These are phyloP conservation scores for Chytriomyces confervae DNA, from an alignment of 192 early-diverging fungal genomes.

Conservation along the genomic window DNA sequence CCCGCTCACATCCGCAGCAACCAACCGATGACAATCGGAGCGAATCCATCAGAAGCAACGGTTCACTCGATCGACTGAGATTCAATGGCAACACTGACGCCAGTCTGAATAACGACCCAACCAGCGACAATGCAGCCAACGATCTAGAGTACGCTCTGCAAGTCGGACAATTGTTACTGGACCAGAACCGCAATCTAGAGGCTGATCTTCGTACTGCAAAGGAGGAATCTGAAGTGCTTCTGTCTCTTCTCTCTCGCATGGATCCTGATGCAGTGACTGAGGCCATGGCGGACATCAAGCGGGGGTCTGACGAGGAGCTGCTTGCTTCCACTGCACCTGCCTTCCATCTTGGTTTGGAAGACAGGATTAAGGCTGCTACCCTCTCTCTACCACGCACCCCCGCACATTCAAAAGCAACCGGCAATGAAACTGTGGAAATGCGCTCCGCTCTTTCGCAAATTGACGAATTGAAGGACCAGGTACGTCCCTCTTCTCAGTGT, in stretches of 20 bases:
- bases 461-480: conserved; percentile 16
- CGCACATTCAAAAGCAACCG: not conserved
- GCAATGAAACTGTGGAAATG: not conserved
- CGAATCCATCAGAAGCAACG: too few relatives aligned
- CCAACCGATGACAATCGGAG: too few relatives aligned
- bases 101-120: too few relatives aligned
- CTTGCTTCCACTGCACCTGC: too few relatives aligned
- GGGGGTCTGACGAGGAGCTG: too few relatives aligned
- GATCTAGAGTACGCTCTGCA: conserved; percentile 33
- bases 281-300: conserved; percentile 8
- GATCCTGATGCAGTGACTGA: conserved; percentile 6
- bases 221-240: conserved; percentile 20
- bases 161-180: conserved; percentile 36
- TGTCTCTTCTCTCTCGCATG: conserved; percentile 18
- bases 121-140: too few relatives aligned
- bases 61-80: too few relatives aligned
- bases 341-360: too few relatives aligned
- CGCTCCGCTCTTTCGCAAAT: not conserved
- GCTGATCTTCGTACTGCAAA: not conserved
- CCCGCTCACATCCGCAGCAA: too few relatives aligned
- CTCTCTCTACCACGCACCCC: too few relatives aligned
- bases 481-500: not conserved
- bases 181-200: conserved; percentile 36
- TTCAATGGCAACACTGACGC: too few relatives aligned
- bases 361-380: too few relatives aligned